Evolutionary conservation across 2,329 filamentous ascomycete species (phyloP), one percentile per base, ranked within the genome.

Genomic region (Cercospora brassicicola): DNA sequence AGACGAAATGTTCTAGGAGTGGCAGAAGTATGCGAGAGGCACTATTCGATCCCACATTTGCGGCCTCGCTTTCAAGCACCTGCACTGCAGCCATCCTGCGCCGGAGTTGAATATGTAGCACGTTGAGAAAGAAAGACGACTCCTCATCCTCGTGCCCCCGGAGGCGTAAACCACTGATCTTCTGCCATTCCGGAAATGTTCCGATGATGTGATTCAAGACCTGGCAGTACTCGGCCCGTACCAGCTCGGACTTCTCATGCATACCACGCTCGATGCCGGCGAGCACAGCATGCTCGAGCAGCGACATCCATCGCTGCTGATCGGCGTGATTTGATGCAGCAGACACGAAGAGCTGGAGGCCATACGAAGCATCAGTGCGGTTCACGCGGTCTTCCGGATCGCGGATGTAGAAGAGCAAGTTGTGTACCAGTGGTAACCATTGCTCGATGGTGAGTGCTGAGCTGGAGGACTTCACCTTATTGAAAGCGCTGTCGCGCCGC

Each of bases 1-100:
- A 94, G 26, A 97, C 90, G 76, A 97, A 98, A 77, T 97, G 94
- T 77, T 99, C 95, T 9, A 98, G 84, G 20, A 99, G 84, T 0
- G 95, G 96, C 48, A 99, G 87, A 76, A 98, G 92, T 76, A 97
- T 91, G 18, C 94, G 90, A 67, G 90, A 89, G 70, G 96, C 85
- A 75, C 96, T 96, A 62, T 88, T 88, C 74, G 92, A 91, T 69
- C 86, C 86, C 67, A 99, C 83, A 59, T 88, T 84, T 9, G 83
- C 79, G 65, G 92, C 91, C 70, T 90, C 90, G 8, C 85, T 82
- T 65, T 91, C 89, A 11, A 99, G 84, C 66, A 92, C 86, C 67
- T 91, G 89, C 42, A 99, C 83, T 2, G 95, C 94, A 73, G 94
- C 90, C 64, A 96, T 85, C 75, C 96, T 91, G 71, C 92, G 89